Conservation (phyloP, 768 basidiomycete species). For the Termitomyces eurrhizus region DNA sequence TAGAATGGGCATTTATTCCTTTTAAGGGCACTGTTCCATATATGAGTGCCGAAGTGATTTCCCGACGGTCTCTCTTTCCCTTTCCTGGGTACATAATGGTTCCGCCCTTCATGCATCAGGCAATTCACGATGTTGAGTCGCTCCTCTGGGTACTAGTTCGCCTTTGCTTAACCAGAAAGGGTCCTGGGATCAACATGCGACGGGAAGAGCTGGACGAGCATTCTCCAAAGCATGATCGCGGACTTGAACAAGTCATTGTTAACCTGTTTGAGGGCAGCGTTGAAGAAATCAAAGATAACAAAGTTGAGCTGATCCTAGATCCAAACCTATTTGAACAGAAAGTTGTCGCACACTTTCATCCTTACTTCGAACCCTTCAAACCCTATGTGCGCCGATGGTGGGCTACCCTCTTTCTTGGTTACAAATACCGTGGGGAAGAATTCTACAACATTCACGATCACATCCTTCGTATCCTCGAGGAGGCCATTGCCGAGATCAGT, state of each 20-base stretch:
- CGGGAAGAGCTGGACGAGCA: neutral
- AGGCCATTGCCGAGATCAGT: neutral
- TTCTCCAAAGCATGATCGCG: neutral
- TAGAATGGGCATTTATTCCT: neutral
- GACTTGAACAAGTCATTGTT: neutral
- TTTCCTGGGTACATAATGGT: too few relatives aligned
- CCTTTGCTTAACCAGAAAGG: constrained; percentile 15
- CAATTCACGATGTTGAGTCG: constrained; percentile 19
- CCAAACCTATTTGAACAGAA: neutral
- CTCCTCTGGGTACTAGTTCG: constrained; percentile 19
- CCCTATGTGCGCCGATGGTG: constrained; percentile 3
- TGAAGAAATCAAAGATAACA: neutral
- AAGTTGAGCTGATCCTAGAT: neutral
- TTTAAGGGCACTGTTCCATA: neutral
- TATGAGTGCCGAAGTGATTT: neutral
- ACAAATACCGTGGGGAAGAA: neutral
- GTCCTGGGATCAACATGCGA: constrained; percentile 11
- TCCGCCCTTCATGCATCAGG: neutral
- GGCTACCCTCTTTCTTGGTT: neutral
- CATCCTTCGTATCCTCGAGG: neutral
- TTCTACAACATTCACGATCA: neutral
- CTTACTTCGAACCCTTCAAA: constrained; percentile 1
- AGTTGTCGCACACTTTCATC: neutral
- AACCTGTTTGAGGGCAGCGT: neutral
- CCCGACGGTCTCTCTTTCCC: neutral